Base-by-base conservation (phyloP, 495 filamentous ascomycete genomes). In the Margaritispora aquatica region DNA sequence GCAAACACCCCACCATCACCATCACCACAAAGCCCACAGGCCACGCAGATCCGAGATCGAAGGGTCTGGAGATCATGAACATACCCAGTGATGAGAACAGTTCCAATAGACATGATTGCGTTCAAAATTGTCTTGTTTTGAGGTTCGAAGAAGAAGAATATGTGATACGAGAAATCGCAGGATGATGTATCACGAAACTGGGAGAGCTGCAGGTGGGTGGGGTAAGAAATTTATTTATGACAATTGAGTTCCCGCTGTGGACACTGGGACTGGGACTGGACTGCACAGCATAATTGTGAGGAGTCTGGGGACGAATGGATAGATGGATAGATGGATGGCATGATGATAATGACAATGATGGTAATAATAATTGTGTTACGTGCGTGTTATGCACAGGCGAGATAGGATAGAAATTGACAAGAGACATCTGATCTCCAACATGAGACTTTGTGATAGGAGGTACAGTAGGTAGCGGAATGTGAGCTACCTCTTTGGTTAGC, bases 1-100 rank as follows among this genome's bases (percentile, higher is more conserved):
- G 20, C 26, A 23, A 29, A 27, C 24, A 29, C 24, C 50, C 50
- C 24, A 26, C 24, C 27, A 19, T 52, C 24, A 52, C 27, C 9
- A 26, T 29, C 20, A 13, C 1, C 52, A 15, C 27, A 19, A 36
- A 7, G 52, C 21, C 29, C 29, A 34, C 31, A 31, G 29, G 52
- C 29, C 41, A n/a, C 26, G 47, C 20, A 50, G 47, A 50, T 50
- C 47, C 47, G 47, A 24, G 47, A 19, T 24, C 20, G 20, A 10
- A 31, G 21, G n/a, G 27, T 20, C 29, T 54, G 3, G 50, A 52
- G 13, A n/a, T 17, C 22, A 57, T 55, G 38, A 20, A 77, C 88
- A 76, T 83, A 96, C 92, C 92, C 92, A 52, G 92, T 89, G 70
- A 96, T 84, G 57, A 96, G 83, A 69, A 96, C 87, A 41, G 92